Conservation (phyloP, 441 rosid genomes). For the Populus hybrid region DNA sequence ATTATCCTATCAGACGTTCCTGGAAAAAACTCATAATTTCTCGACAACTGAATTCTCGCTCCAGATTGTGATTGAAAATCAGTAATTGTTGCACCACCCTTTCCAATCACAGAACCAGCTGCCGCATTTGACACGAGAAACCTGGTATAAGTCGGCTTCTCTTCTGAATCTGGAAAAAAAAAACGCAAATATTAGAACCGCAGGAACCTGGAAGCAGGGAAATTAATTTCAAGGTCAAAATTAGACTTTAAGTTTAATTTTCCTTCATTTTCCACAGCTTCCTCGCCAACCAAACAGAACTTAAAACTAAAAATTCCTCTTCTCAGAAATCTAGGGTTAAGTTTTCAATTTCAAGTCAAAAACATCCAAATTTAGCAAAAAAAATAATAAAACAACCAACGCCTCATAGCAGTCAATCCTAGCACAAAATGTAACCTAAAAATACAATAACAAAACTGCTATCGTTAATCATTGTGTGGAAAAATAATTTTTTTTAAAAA, state of each 20-base stretch:
- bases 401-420: not conserved
- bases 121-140: conserved; percentile 97
- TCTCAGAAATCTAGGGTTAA: conserved; percentile 7
- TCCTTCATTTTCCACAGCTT: not conserved
- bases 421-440: not conserved
- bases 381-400: not conserved
- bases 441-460: not conserved
- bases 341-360: conserved; percentile 11
- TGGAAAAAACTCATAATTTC: conserved; percentile 85
- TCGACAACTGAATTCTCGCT: conserved; percentile 92
- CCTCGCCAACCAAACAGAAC: conserved; percentile 1
- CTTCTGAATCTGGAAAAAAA: conserved; percentile 52
- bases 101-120: conserved; percentile 98
- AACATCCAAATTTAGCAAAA: not conserved
- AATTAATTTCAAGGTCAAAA: not conserved
- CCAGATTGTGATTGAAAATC: conserved; percentile 92
- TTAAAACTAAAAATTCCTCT: not conserved
- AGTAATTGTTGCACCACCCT: conserved; percentile 94
- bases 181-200: not conserved
- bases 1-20: conserved; percentile 94
- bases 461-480: not conserved
- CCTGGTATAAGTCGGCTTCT: conserved; percentile 77
- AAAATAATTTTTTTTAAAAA: not conserved
- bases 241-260: not conserved
- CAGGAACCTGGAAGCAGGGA: not conserved